A percentile compares a stretch with the other conserved stretches of the same genome.
Evolutionary conservation across 495 filamentous ascomycete species (phyloP).

Genomic region (Pseudevernia furfuracea): DNA sequence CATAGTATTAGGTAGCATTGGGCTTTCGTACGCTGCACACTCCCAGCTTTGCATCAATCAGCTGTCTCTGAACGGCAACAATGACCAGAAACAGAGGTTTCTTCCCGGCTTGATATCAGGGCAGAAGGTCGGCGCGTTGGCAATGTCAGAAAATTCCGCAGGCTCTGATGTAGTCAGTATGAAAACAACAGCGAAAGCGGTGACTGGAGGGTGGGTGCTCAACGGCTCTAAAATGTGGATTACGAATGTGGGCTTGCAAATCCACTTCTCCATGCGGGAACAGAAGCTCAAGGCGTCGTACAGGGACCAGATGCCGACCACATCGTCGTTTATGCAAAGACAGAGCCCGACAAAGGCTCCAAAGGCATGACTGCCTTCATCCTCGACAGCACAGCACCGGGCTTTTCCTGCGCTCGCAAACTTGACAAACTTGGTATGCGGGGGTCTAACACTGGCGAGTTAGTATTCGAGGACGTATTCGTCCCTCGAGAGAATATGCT

Average conservation of each 20-base stretch:
- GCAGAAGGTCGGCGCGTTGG: conserved; percentile 76
- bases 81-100: conserved; percentile 69
- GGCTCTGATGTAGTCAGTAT: conserved; percentile 94
- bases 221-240: conserved; percentile 99
- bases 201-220: conserved; percentile 78
- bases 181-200: conserved; percentile 72
- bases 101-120: conserved; percentile 79
- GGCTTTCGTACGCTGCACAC: conserved; percentile 88
- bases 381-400: conserved; percentile 61
- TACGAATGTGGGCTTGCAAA: conserved; percentile 58
- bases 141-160: conserved; percentile 89
- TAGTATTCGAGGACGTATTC: conserved; percentile 88
- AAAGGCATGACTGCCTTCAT: conserved; percentile 96
- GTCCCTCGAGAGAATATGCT: conserved; percentile 77
- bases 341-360: conserved; percentile 65
- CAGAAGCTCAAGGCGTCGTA: not conserved
- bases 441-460: conserved; percentile 90
- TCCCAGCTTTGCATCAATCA: conserved; percentile 97
- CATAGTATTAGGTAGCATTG: conserved; percentile 68
- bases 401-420: conserved; percentile 84
- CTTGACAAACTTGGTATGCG: conserved; percentile 98
- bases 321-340: conserved; percentile 93
- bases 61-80: conserved; percentile 78
- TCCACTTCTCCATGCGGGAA: not conserved
- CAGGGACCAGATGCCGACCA: conserved; percentile 84